Evolutionary conservation across 2,329 filamentous ascomycete genomes (phyloP).

Genomic region (Penicillium olsonii): DNA sequence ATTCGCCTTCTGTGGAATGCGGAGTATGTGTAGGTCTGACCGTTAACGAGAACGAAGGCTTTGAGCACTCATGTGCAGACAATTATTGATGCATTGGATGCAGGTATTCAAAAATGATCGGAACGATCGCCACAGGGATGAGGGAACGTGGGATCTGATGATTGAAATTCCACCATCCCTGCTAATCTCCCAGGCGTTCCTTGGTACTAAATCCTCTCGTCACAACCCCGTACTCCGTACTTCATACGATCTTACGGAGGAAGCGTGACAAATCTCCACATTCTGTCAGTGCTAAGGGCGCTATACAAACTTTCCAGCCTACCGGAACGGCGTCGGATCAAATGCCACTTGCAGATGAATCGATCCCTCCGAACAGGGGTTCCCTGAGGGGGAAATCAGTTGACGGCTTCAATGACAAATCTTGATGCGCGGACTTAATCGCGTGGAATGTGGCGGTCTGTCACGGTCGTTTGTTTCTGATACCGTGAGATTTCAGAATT

Average conservation of each 20-base stretch:
- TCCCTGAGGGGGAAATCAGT: constrained; percentile 2
- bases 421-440: constrained; percentile 10
- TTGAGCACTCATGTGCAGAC: background rate
- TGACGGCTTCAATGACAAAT: constrained; percentile 20
- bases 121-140: constrained; percentile 18
- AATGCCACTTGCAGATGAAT: background rate
- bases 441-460: constrained; percentile 8
- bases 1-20: background rate
- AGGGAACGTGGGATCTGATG: constrained; percentile 15
- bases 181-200: constrained; percentile 13
- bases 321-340: background rate
- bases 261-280: background rate
- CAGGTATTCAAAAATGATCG: too few species aligned
- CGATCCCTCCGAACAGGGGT: constrained; percentile 10
- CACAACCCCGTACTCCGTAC: background rate
- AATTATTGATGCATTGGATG: background rate
- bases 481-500: background rate
- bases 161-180: constrained; percentile 11
- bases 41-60: background rate
- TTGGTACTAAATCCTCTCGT: background rate
- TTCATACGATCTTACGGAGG: background rate
- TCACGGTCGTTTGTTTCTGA: background rate
- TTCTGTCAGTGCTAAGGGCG: background rate
- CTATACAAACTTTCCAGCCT: background rate
- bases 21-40: background rate